A percentile compares a stretch with the other conserved stretches of the same genome.
Conservation (phyloP, 169 alveolate species). For the Toxoplasma gondii region DNA sequence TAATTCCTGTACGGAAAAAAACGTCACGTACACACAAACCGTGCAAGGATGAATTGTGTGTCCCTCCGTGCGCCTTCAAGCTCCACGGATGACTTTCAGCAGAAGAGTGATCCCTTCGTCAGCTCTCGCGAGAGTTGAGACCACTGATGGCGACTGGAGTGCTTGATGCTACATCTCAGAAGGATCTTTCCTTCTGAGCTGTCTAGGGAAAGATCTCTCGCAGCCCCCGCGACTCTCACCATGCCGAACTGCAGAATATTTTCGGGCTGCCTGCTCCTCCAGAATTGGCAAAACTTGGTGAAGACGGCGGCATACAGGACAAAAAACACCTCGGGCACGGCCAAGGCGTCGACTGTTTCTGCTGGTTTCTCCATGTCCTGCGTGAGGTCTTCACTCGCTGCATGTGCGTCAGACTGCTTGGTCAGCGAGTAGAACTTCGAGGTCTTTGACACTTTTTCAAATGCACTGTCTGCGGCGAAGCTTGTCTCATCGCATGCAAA, state of each 20-base stretch:
- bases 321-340: neutral
- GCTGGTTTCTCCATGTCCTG: neutral
- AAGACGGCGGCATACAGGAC: constrained; percentile 8
- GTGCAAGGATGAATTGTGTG: too few species aligned
- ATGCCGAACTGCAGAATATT: constrained; percentile 12
- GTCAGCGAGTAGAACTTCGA: neutral
- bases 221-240: neutral
- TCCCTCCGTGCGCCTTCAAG: too few species aligned
- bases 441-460: neutral
- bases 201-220: too few species aligned
- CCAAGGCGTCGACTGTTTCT: neutral
- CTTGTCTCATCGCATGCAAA: neutral
- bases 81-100: too few species aligned
- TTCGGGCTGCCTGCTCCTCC: constrained; percentile 19
- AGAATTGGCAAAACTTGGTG: constrained; percentile 2
- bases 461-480: neutral
- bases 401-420: neutral
- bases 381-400: neutral
- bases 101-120: too few species aligned
- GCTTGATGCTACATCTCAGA: too few species aligned
- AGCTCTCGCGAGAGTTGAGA: too few species aligned
- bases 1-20: neutral
- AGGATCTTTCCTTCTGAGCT: too few species aligned
- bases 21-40: too few species aligned
- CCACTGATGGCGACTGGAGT: too few species aligned